Conservation (phyloP, 139 green algal species). For the Chlamydomonas applanata region DNA sequence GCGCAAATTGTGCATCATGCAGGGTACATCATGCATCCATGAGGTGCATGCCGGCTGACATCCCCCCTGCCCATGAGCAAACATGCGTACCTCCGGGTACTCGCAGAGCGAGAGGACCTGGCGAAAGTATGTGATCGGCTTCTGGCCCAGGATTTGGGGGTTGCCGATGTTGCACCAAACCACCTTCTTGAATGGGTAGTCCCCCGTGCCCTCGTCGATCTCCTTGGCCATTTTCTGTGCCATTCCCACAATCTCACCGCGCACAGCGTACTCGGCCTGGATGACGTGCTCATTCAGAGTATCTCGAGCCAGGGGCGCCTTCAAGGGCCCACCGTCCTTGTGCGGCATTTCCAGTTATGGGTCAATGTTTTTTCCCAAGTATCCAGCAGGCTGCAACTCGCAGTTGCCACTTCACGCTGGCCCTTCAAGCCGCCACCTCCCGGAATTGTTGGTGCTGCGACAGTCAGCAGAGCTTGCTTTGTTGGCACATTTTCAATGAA, state of each 20-base stretch:
- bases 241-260: slow-evolving; percentile 81
- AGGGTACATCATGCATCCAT: not conserved
- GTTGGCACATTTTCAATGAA: too few species aligned
- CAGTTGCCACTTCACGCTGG: not conserved
- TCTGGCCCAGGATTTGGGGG: slow-evolving; percentile 88
- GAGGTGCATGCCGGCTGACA: not conserved
- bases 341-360: not conserved
- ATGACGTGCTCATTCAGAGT: slow-evolving; percentile 8
- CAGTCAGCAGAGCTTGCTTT: too few species aligned
- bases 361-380: not conserved
- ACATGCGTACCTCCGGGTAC: slow-evolving; percentile 66
- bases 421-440: not conserved
- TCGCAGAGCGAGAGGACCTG: slow-evolving; percentile 85
- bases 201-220: slow-evolving; percentile 51
- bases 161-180: slow-evolving; percentile 92
- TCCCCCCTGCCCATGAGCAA: not conserved
- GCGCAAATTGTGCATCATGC: not conserved
- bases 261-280: slow-evolving; percentile 71
- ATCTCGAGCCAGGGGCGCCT: not conserved
- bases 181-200: slow-evolving; percentile 68
- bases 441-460: too few species aligned
- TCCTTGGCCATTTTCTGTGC: slow-evolving; percentile 68
- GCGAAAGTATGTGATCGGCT: slow-evolving; percentile 90
- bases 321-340: not conserved
- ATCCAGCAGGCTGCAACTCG: not conserved